phyloP scores from a whole-genome alignment of 139 green algal species.

The Asterochloris sp. region DNA sequence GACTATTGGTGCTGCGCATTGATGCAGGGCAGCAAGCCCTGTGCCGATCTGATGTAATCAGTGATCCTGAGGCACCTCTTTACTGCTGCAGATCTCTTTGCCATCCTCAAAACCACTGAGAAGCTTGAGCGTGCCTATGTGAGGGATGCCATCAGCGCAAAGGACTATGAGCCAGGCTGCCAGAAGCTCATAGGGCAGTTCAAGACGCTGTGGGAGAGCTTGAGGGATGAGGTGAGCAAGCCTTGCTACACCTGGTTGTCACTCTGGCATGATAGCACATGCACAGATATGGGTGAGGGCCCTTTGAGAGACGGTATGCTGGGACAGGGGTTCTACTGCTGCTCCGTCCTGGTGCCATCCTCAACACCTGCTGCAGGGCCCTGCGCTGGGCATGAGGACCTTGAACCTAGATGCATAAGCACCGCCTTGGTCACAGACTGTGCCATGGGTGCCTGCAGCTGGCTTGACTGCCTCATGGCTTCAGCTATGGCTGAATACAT shows the following conservation, averaged over 20 bases:
- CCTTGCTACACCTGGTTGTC: not conserved
- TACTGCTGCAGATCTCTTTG: conserved; percentile 76
- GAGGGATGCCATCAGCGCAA: conserved; percentile 65
- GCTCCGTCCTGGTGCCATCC: no score
- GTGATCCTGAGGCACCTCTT: not conserved
- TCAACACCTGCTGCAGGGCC: no score
- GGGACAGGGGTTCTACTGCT: not conserved
- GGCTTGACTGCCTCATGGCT: no score
- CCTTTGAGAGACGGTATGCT: no score
- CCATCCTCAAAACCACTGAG: conserved; percentile 91
- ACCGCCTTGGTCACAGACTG: not conserved
- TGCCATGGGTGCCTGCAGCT: not conserved
- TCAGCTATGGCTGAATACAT: no score
- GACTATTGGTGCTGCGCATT: not conserved
- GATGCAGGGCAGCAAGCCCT: not conserved
- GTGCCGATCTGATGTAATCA: not conserved
- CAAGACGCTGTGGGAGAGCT: conserved; percentile 75
- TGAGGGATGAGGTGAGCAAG: conserved; percentile 54
- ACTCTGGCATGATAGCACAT: no score
- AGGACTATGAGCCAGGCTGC: conserved; percentile 84
- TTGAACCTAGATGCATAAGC: not conserved
- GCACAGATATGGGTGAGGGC: no score
- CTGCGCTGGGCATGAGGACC: no score
- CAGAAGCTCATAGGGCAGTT: conserved; percentile 90
- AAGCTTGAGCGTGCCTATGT: conserved; percentile 89